phyloP scores from a whole-genome alignment of 2,329 filamentous ascomycete species.

The Fusarium udum region DNA sequence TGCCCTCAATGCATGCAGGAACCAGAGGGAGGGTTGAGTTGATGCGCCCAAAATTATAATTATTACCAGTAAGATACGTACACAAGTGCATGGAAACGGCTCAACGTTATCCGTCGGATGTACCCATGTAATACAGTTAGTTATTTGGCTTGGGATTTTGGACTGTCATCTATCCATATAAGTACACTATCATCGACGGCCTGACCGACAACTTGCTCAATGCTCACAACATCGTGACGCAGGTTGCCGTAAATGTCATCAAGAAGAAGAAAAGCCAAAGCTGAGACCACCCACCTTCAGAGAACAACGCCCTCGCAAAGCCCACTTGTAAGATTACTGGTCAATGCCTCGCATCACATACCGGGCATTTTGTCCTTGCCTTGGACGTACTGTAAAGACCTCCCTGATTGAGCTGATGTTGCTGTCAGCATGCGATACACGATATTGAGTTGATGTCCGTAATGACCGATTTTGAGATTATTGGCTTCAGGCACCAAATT shows the following conservation, averaged over 20 bases:
- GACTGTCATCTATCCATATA: background rate
- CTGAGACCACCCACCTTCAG: constrained; percentile 34
- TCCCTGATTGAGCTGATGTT: constrained; percentile 2
- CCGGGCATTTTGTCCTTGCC: background rate
- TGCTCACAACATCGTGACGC: constrained; percentile 9
- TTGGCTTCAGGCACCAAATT: constrained; percentile 15
- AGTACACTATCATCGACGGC: background rate
- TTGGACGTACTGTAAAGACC: background rate
- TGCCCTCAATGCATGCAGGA: constrained; percentile 3
- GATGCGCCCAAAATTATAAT: constrained; percentile 3
- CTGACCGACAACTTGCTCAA: constrained; percentile 17
- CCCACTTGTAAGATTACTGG: constrained; percentile 41
- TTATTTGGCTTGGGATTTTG: background rate
- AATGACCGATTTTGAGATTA: background rate
- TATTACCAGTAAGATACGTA: background rate
- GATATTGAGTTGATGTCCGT: constrained; percentile 1
- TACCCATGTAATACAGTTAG: constrained; percentile 17
- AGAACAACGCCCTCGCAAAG: constrained; percentile 23
- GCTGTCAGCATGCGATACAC: constrained; percentile 3
- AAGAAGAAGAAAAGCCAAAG: constrained; percentile 20
- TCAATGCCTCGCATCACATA: constrained; percentile 39
- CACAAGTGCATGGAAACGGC: constrained; percentile 12
- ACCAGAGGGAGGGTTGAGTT: background rate
- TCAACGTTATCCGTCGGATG: constrained; percentile 16
- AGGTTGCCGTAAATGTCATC: constrained; percentile 10